Evolutionary conservation across 331 rosid genomes (phyloP), one percentile per base, ranked within the genome.

Genomic region (Acacia pycnantha): DNA sequence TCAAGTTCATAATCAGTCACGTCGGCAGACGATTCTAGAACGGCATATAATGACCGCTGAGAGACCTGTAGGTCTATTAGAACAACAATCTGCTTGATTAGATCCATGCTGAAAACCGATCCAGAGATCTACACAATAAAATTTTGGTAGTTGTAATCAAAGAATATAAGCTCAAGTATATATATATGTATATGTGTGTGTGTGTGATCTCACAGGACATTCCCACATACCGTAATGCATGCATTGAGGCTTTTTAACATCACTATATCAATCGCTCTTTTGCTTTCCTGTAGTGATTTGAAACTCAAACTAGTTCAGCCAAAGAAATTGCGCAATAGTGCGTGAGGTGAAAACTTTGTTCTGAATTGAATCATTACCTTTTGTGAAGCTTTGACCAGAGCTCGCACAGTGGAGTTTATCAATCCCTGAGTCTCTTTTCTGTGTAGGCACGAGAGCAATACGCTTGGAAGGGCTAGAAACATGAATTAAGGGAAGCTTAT

Each of bases 391-490:
- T 67, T 35, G 29, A 74, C 54, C 74, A 84, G 54, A 74, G 68
- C 8, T 9, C 7, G 22, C 44, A 80, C 77, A 46, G 62, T 26
- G 41, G n/a, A 21, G 78, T 21, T 15, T n/a, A 62, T 26, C 68
- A 80, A 15, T 9, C 48, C 24, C 41, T 13, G 35, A 5, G 26
- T 26, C 33, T 6, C 12, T 26, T 21, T 31, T 19, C 13, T n/a
- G 11, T n/a, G 19, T 75, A 69, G 43, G 33, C 40, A 27, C 12
- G 79, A 61, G 50, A 6, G 56, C 74, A 84, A 50, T 11, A 84
- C 10, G 6, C 43, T 77, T 27, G 87, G 84, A 81, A 80, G 48
- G 68, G 76, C 87, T 84, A 76, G 47, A 80, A 70, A 70, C 37
- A 51, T 53, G 51, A 48, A 80, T 59, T 59, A 59, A 59, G 84